Conservation (phyloP, 805 yeast species). For the Candida argentea region DNA sequence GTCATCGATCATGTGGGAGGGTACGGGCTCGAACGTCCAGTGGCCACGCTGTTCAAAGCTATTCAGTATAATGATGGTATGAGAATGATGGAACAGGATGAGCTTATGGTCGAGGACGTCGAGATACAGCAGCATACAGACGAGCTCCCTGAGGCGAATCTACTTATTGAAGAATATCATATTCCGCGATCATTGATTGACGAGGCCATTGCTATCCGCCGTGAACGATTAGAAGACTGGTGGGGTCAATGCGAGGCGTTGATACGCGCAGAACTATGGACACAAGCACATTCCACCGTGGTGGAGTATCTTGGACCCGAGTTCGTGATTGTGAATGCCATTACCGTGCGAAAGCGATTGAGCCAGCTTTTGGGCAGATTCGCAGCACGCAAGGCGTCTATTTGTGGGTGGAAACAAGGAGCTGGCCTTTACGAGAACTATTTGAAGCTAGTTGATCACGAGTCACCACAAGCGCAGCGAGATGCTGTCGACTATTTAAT, state of each 20-base stretch:
- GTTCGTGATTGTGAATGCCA: conserved; percentile 43
- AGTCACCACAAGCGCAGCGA: no score
- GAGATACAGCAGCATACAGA: no score
- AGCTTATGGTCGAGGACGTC: conserved; percentile 27
- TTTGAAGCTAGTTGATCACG: no score
- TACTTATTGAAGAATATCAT: no score
- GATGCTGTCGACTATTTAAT: conserved; percentile 35
- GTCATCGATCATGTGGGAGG: no score
- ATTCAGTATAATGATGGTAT: conserved; percentile 17
- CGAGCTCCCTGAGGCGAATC: no score
- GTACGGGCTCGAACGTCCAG: no score
- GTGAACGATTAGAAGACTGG: conserved; percentile 39
- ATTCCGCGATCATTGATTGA: conserved; percentile 37
- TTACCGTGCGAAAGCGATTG: conserved; percentile 24
- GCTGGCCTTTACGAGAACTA: conserved; percentile 48
- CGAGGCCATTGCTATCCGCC: conserved; percentile 52
- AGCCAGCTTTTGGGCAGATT: conserved; percentile 29
- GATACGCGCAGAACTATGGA: conserved; percentile 48
- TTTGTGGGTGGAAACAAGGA: conserved; percentile 45
- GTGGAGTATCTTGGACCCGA: conserved; percentile 60
- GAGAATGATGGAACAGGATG: conserved; percentile 15
- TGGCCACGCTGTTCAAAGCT: no score
- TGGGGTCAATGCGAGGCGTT: conserved; percentile 53
- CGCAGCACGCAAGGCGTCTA: conserved; percentile 29
- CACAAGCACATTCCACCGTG: conserved; percentile 54